Percentiles rank a stretch among this genome's conserved stretches.
Conservation (phyloP, 331 rosid species). For the Pyrus hybrid region DNA sequence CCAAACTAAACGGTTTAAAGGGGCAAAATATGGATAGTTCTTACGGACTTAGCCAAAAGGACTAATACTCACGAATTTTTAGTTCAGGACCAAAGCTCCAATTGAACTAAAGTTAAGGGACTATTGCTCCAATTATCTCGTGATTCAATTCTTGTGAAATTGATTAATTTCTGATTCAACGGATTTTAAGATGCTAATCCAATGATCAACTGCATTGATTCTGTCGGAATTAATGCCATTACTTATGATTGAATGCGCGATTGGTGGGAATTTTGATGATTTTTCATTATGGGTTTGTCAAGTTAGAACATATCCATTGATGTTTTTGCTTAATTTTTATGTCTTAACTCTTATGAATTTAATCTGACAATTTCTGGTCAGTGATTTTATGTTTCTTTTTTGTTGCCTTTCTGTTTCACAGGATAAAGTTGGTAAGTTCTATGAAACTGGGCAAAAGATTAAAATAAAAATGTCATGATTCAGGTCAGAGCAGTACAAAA, state of each 20-base stretch:
- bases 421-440: conserved; percentile 97
- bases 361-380: background rate
- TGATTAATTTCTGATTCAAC: background rate
- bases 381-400: conserved; percentile 5
- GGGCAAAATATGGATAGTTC: too few species aligned
- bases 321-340: background rate
- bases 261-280: background rate
- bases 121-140: too few species aligned
- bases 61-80: too few species aligned
- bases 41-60: too few species aligned
- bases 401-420: conserved; percentile 33
- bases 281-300: background rate
- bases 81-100: too few species aligned
- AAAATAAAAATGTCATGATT: conserved; percentile 18
- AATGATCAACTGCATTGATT: background rate
- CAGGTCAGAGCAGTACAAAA: conserved; percentile 29
- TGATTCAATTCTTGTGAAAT: too few species aligned
- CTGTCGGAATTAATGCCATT: background rate
- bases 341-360: background rate
- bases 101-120: too few species aligned
- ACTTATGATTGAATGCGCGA: background rate
- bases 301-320: too few species aligned
- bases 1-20: too few species aligned
- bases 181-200: background rate
- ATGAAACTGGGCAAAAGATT: conserved; percentile 19